Base-by-base conservation (phyloP, 768 basidiomycete genomes). In the Asterophora lycoperdoides region DNA sequence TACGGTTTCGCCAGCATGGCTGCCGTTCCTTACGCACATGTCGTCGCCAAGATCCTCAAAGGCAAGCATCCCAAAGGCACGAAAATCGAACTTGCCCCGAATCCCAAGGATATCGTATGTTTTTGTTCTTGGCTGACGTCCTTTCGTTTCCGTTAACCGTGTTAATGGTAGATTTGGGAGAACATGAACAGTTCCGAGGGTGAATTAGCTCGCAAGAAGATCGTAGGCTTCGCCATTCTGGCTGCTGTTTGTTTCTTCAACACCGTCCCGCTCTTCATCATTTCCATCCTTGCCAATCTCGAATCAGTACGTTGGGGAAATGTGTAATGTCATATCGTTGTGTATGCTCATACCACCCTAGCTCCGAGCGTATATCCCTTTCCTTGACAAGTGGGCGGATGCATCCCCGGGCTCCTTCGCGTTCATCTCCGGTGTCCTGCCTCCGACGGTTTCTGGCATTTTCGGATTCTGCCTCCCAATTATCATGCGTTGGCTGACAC, bases 1-100 rank as follows among this genome's bases (percentile, higher is more conserved):
- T 93, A 93, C 67, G 92, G 92, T 1, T 94, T 95, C 64, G 92
- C 91, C 0, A 90, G 88, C 35, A 86, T 93, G 83, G 89, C 86
- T 38, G 82, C 89, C 0, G 84, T 91, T 2, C 86, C 89, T 0
- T 94, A 90, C 56, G 89, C 92, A 0, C 93, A 95, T 58, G 76
- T 86, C 42, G 90, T 92, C 13, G 91, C 89, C 1, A 80, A 81
- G 56, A 72, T 83, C 51, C 72, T 93, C 41, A 67, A 68, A 26
- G 70, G 69, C 48, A 93, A 92, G 64, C 78, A 76, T 52, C 81
- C 86, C 2, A 86, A 86, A 59, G 87, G 89, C 6, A 79, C 89
- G 0, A 71, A 69, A 8, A 79, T 95, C 47, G 65, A 72, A 19
- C 70, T 93, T 41, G 93, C 92, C 2, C 92, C 92, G 1, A 90